Evolutionary conservation across 2,329 filamentous ascomycete species (phyloP).

Genomic region (Fusarium sterilihyphosum): DNA sequence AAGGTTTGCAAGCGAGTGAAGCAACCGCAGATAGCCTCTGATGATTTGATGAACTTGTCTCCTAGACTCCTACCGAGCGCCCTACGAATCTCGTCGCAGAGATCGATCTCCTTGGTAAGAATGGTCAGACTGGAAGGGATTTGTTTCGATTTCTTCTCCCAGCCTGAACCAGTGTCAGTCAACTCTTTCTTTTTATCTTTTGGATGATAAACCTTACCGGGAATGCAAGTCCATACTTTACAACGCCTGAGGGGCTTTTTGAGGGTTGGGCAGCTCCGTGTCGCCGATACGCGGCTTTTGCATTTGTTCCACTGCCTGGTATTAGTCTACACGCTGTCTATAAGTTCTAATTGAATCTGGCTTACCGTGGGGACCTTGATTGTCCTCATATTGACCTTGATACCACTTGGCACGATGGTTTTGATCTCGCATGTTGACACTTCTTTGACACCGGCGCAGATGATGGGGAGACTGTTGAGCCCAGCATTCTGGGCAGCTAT

Average conservation of each 20-base stretch:
- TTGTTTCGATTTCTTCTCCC: neutral
- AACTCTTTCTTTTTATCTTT: fast-evolving
- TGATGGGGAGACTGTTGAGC: neutral
- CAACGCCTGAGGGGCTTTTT: neutral
- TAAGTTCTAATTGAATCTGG: fast-evolving
- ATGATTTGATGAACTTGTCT: neutral
- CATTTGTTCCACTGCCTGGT: neutral
- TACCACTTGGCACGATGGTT: neutral
- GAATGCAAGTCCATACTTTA: neutral
- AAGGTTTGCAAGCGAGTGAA: neutral
- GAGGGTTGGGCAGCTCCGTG: neutral
- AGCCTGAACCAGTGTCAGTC: neutral
- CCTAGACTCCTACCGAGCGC: neutral
- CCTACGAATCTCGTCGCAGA: neutral
- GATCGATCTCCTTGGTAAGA: neutral
- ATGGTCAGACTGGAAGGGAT: neutral
- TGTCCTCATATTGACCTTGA: neutral
- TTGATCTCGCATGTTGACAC: neutral
- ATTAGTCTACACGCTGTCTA: neutral
- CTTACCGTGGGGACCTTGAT: neutral
- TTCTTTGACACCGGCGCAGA: neutral
- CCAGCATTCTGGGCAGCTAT: neutral
- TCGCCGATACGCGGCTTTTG: neutral
- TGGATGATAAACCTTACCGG: neutral
- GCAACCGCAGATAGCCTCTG: neutral